Conservation (phyloP, 352 stramenopile genomes). For the Phytophthora vignae region DNA sequence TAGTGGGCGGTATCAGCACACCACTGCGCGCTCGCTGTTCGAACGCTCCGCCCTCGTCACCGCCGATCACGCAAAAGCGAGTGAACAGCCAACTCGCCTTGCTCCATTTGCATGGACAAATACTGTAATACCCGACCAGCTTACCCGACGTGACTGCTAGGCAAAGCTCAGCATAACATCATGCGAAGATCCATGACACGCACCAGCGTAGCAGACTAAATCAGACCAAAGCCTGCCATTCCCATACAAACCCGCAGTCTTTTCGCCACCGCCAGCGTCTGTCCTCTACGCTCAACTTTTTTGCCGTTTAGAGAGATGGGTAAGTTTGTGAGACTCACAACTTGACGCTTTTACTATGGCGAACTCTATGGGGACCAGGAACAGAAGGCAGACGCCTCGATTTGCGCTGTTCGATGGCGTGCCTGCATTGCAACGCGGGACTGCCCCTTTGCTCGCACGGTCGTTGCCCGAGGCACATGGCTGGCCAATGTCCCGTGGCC, state of each 20-base stretch:
- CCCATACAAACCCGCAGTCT: slow-evolving; percentile 13
- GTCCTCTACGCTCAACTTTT: no score
- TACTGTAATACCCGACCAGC: not conserved
- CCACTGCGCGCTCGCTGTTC: slow-evolving; percentile 16
- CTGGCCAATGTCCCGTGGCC: not conserved
- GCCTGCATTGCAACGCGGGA: slow-evolving; percentile 10
- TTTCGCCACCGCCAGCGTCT: not conserved
- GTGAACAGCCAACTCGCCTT: not conserved
- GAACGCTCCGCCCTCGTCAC: slow-evolving; percentile 8
- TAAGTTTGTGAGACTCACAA: slow-evolving; percentile 10
- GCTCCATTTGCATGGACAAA: not conserved
- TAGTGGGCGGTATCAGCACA: slow-evolving; percentile 29
- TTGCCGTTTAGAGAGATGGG: slow-evolving; percentile 26
- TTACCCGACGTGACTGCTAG: not conserved
- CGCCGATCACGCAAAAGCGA: not conserved
- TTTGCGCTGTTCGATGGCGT: slow-evolving; percentile 22
- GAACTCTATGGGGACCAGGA: slow-evolving; percentile 9
- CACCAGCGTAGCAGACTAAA: not conserved
- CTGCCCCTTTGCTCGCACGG: slow-evolving; percentile 11
- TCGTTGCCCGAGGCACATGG: slow-evolving; percentile 19
- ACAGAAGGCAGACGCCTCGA: slow-evolving; percentile 7
- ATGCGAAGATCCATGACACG: slow-evolving; percentile 10
- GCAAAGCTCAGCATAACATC: slow-evolving; percentile 20
- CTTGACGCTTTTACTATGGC: slow-evolving; percentile 8
- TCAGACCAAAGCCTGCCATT: slow-evolving; percentile 6